A percentile compares a stretch with the other conserved stretches of the same genome.
phyloP scores from a whole-genome alignment of 805 yeast species.

The Wickerhamomyces silvicola region DNA sequence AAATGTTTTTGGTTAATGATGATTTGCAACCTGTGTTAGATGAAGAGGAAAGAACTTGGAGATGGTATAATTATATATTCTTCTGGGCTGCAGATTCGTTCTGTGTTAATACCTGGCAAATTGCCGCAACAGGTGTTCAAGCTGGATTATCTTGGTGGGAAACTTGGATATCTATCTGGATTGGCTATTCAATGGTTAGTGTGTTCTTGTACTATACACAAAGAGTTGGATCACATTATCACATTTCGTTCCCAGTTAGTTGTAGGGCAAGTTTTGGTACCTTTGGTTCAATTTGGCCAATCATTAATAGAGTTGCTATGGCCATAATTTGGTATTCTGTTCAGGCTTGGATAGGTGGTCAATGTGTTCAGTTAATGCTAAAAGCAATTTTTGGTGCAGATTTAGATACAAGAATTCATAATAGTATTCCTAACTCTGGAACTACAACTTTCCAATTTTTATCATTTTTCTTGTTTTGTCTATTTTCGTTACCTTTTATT shows the following conservation, averaged over 20 bases:
- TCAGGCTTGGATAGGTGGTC: slow-evolving; percentile 79
- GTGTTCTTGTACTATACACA: slow-evolving; percentile 65
- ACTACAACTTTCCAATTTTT: slow-evolving; percentile 69
- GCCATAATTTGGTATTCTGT: slow-evolving; percentile 85
- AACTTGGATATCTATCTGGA: slow-evolving; percentile 83
- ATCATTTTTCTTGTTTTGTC: slow-evolving; percentile 77
- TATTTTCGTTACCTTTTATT: slow-evolving; percentile 70
- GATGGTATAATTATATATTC: slow-evolving; percentile 71
- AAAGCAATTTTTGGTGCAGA: slow-evolving; percentile 67
- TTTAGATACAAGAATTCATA: slow-evolving; percentile 54
- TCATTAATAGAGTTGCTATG: slow-evolving; percentile 82
- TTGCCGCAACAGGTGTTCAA: slow-evolving; percentile 78
- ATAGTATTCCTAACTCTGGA: slow-evolving; percentile 51
- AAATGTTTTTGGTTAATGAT: slow-evolving; percentile 62
- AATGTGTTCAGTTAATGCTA: slow-evolving; percentile 74
- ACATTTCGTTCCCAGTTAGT: slow-evolving; percentile 78
- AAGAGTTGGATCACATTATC: slow-evolving; percentile 75
- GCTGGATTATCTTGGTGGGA: slow-evolving; percentile 88
- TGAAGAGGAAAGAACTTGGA: slow-evolving; percentile 69
- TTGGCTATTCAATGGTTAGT: slow-evolving; percentile 71
- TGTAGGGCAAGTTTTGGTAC: slow-evolving; percentile 81
- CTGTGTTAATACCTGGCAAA: slow-evolving; percentile 87
- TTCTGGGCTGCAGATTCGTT: slow-evolving; percentile 90
- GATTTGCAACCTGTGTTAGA: slow-evolving; percentile 76
- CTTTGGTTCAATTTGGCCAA: slow-evolving; percentile 84